Percentiles rank a stretch among this genome's conserved stretches.
Evolutionary conservation across 306 rosid species (phyloP).

Genomic region (Adenanthera pavonina): DNA sequence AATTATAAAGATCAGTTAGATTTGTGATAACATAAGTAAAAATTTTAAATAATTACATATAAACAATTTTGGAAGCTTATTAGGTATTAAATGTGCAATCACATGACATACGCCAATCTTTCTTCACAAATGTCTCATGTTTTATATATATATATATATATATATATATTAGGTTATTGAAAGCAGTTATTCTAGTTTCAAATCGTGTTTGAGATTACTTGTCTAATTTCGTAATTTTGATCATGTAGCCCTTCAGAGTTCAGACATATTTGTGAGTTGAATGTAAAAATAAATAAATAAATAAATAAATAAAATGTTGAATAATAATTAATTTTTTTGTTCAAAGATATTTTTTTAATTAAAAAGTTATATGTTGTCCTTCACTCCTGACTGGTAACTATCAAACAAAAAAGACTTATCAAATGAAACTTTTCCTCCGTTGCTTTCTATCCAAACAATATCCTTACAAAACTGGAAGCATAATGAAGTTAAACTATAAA

Average conservation of each 20-base stretch:
- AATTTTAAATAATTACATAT: background rate
- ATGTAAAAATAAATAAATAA: too few species aligned
- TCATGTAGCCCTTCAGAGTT: too few species aligned
- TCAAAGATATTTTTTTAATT: too few species aligned
- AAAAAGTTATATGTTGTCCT: too few species aligned
- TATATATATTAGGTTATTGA: background rate
- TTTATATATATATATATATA: too few species aligned
- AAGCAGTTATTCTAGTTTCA: background rate
- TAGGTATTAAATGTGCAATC: background rate
- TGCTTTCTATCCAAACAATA: background rate
- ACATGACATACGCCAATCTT: background rate
- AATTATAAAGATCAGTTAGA: background rate
- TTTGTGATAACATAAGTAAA: background rate
- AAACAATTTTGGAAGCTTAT: too few species aligned
- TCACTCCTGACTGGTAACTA: too few species aligned
- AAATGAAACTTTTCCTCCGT: background rate
- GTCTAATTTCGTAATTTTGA: background rate
- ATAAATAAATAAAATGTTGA: too few species aligned
- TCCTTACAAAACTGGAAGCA: background rate
- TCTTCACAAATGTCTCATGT: background rate
- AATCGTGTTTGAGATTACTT: background rate
- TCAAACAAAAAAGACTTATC: too few species aligned
- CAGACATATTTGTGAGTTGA: too few species aligned
- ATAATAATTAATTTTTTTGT: too few species aligned
- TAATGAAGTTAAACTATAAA: background rate